Conservation (phyloP, 1,284 basidiomycete species). For the Mycena citricolor region DNA sequence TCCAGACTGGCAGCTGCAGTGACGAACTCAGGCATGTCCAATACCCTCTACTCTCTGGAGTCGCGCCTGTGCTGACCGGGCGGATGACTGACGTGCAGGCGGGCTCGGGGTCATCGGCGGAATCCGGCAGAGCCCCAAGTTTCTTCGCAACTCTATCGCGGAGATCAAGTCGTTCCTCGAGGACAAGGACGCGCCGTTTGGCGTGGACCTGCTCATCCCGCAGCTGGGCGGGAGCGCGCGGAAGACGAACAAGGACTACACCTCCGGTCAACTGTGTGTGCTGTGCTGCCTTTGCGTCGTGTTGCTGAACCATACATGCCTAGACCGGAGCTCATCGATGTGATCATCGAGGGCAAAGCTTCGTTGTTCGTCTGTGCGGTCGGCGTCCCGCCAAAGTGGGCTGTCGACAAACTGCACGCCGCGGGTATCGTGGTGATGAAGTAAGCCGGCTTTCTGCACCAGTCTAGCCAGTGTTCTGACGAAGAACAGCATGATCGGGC, state of each 20-base stretch:
- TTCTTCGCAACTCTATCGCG: constrained; percentile 60
- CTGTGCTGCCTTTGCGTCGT: neutral
- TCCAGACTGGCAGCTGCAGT: constrained; percentile 73
- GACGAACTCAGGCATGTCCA: constrained; percentile 51
- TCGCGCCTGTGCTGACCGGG: neutral
- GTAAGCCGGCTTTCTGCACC: constrained; percentile 41
- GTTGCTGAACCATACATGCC: too few species aligned
- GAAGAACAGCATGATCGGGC: constrained; percentile 74
- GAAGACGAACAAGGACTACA: constrained; percentile 83
- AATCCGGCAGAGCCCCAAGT: constrained; percentile 67
- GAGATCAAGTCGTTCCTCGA: constrained; percentile 71
- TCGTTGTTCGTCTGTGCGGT: constrained; percentile 83
- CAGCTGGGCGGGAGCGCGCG: constrained; percentile 77
- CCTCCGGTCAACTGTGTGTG: constrained; percentile 62
- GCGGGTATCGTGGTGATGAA: constrained; percentile 85
- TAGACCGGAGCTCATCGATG: constrained; percentile 64
- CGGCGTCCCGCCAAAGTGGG: constrained; percentile 82
- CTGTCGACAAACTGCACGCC: constrained; percentile 78
- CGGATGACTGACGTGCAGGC: constrained; percentile 34
- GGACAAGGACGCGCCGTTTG: constrained; percentile 78
- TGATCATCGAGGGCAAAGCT: constrained; percentile 77
- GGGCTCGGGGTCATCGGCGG: constrained; percentile 88
- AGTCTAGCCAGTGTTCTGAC: constrained; percentile 1
- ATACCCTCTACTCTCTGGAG: too few species aligned
- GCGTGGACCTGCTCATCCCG: constrained; percentile 79